Base-by-base conservation (phyloP, 129 eudicot species). In the Flaveria bidentis region DNA sequence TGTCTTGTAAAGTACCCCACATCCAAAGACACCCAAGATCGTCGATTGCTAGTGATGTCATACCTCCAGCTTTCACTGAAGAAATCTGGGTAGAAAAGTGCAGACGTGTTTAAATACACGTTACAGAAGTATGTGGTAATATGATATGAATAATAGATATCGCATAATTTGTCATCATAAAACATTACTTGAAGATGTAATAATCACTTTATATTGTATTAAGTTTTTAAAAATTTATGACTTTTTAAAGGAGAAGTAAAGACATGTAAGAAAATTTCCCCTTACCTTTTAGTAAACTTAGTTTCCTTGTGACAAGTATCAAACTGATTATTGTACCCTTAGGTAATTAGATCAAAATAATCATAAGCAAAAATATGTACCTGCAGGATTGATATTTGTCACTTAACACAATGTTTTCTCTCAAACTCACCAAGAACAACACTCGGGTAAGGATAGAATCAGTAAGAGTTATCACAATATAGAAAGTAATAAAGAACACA, bases 41-140 rank as follows among this genome's bases (percentile, higher is more conserved):
- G 64, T 94, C 96, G 12, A 86, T 89, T 47, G 97, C 96, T 57
- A 89, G 80, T 76, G 98, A 94, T 96, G 87, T 94, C 98, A 94
- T 91, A 77, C 96, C 93, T 80, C 98, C 97, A 71, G 97, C 93
- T 89, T 88, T 86, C 49, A 94, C 77, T 3, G 86, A 89, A 49
- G 84, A 84, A 61, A 94, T 77, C 98, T 91, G 88, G 23, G 73
- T 64, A 30, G 71, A 70, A 64, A 68, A 72, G 12, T 5, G 68
- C 69, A 81, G 23, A 23, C 1, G 69, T 41, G 77, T 42, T 39
- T 20, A 15, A 18, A 72, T 72, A 45, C 52, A 5, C 11, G 45
- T 23, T 42, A 58, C 10, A 16, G 22, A 74, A 60, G 78, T 57
- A 42, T 20, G 25, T 26, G 36, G 13, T 2, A 11, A 26, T 2